These are phyloP conservation scores for Schizosaccharomyces pombe DNA, from an alignment of 805 yeast species.

Conservation along the genomic window DNA sequence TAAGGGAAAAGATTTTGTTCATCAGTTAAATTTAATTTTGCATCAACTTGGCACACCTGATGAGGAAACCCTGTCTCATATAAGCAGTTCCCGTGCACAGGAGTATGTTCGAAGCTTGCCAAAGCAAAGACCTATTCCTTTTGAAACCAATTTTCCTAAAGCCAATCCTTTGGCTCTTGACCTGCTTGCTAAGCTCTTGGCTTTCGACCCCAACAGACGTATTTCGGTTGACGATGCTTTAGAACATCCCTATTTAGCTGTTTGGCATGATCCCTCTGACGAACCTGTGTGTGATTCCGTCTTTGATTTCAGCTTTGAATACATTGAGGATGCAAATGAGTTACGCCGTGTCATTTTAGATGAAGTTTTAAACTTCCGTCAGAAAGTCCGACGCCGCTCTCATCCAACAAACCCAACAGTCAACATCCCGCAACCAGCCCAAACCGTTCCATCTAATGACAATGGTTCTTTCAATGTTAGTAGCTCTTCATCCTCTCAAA, in stretches of 20 bases:
- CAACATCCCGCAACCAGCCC: background rate
- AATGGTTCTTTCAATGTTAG: too few species aligned
- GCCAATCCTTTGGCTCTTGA: constrained; percentile 78
- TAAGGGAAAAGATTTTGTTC: constrained; percentile 88
- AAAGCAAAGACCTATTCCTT: constrained; percentile 57
- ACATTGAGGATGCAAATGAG: constrained; percentile 48
- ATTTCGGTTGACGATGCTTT: constrained; percentile 76
- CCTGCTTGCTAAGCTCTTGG: constrained; percentile 48
- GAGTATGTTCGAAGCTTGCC: constrained; percentile 76
- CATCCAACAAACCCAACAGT: background rate
- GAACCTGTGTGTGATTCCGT: constrained; percentile 55
- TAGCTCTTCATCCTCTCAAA: too few species aligned
- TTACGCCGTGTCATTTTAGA: constrained; percentile 20
- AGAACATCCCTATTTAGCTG: constrained; percentile 62
- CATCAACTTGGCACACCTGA: constrained; percentile 82
- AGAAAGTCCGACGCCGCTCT: background rate
- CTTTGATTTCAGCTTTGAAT: constrained; percentile 75
- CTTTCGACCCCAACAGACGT: constrained; percentile 68
- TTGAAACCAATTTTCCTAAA: constrained; percentile 43
- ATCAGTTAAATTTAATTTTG: constrained; percentile 73
- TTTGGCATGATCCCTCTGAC: constrained; percentile 86
- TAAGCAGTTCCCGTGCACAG: constrained; percentile 75
- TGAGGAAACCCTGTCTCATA: constrained; percentile 38
- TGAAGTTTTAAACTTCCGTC: background rate
- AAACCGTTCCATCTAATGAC: background rate